Evolutionary conservation across 2,329 filamentous ascomycete species (phyloP).

Genomic region (Trichothecium roseum): DNA sequence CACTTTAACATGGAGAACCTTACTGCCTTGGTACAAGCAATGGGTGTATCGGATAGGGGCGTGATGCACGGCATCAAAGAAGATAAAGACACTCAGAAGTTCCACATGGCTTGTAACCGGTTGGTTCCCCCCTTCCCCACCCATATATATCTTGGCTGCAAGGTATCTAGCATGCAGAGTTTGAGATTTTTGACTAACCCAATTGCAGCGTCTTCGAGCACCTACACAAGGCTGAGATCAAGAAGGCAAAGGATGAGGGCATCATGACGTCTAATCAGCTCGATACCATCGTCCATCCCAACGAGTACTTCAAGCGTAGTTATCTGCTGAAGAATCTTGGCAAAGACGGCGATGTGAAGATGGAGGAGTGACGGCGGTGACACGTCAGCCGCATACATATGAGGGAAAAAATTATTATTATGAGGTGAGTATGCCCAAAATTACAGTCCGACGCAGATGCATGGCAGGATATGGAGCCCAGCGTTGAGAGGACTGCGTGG

Average conservation of each 20-base stretch:
- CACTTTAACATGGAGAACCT: conserved; percentile 89
- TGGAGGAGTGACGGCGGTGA: conserved; percentile 34
- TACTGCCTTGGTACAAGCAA: conserved; percentile 60
- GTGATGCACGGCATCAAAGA: conserved; percentile 75
- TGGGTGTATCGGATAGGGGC: conserved; percentile 69
- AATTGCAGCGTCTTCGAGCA: conserved; percentile 69
- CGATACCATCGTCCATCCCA: conserved; percentile 94
- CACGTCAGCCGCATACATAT: too few relatives aligned
- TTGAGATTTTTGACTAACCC: conserved; percentile 10
- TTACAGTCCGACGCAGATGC: too few relatives aligned
- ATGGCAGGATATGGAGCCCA: too few relatives aligned
- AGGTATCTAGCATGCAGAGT: too few relatives aligned
- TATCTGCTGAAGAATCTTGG: conserved; percentile 76
- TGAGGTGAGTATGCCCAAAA: too few relatives aligned
- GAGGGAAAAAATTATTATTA: too few relatives aligned
- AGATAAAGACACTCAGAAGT: conserved; percentile 81
- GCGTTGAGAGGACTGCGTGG: too few relatives aligned
- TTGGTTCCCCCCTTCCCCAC: conserved; percentile 23
- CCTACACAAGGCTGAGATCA: conserved; percentile 69
- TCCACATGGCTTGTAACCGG: conserved; percentile 92
- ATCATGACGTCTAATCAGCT: conserved; percentile 65
- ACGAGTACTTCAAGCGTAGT: conserved; percentile 95
- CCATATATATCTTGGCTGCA: background rate
- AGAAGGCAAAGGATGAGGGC: conserved; percentile 64
- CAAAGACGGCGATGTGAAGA: conserved; percentile 44